These are phyloP conservation scores for Wickerhamiella galacta DNA, from an alignment of 805 yeast genomes.

Conservation along the genomic window DNA sequence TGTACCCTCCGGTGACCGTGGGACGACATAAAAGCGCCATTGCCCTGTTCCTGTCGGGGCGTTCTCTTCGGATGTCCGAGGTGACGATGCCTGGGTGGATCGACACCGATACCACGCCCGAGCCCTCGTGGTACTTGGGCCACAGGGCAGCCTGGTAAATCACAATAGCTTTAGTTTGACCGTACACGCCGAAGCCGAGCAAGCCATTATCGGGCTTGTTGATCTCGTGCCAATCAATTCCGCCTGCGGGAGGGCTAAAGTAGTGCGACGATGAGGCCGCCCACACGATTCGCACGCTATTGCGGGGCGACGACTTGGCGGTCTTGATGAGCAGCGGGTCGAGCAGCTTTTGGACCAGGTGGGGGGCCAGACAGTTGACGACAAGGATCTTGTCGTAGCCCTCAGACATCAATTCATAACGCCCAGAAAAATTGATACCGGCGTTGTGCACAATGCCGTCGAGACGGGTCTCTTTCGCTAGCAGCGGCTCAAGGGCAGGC, in stretches of 20 bases:
- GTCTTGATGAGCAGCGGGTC: slow-evolving; percentile 24
- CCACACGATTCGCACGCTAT: slow-evolving; percentile 28
- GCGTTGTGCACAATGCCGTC: slow-evolving; percentile 26
- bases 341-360: slow-evolving; percentile 23
- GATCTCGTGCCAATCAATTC: slow-evolving; percentile 27
- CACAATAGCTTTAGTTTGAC: slow-evolving; percentile 32
- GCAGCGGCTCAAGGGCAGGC: slow-evolving; percentile 22
- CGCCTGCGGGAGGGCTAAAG: slow-evolving; percentile 21
- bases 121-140: slow-evolving; percentile 19
- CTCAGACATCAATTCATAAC: slow-evolving; percentile 4
- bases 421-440: slow-evolving; percentile 14
- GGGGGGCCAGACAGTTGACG: slow-evolving; percentile 32
- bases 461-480: slow-evolving; percentile 15
- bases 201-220: slow-evolving; percentile 16
- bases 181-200: slow-evolving; percentile 21
- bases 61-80: slow-evolving; percentile 24
- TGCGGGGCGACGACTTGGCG: slow-evolving; percentile 17
- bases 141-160: slow-evolving; percentile 26
- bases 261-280: slow-evolving; percentile 28
- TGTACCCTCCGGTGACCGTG: slow-evolving; percentile 28
- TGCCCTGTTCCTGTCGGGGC: slow-evolving; percentile 9
- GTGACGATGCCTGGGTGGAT: slow-evolving; percentile 29
- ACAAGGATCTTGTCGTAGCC: slow-evolving; percentile 24
- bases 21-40: slow-evolving; percentile 11
- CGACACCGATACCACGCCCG: slow-evolving; percentile 21